Conservation (phyloP, 2,329 filamentous ascomycete genomes). For the Neoarthrinium moseri region DNA sequence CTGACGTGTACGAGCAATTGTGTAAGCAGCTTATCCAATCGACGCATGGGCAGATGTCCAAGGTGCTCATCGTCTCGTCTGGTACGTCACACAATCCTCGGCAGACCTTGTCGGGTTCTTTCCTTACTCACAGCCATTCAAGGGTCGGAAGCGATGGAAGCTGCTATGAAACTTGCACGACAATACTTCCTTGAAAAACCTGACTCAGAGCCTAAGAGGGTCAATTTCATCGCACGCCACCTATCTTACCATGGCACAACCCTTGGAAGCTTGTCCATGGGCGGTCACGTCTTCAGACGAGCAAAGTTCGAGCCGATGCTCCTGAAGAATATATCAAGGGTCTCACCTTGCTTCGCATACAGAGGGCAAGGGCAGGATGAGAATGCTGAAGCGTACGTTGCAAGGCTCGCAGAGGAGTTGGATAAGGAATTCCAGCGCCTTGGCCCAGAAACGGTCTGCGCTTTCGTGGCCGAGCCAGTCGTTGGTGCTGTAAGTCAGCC, state of each 20-base stretch:
- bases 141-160: conserved; percentile 65
- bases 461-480: conserved; percentile 72
- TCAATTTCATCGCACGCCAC: conserved; percentile 63
- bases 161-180: conserved; percentile 58
- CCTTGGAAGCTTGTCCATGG: conserved; percentile 62
- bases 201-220: conserved; percentile 52
- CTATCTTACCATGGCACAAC: conserved; percentile 74
- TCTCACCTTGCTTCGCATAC: conserved; percentile 68
- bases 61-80: conserved; percentile 33
- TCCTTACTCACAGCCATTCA: conserved; percentile 1
- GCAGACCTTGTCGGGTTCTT: background rate
- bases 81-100: conserved; percentile 21
- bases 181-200: conserved; percentile 59
- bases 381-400: conserved; percentile 57
- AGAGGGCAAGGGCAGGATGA: conserved; percentile 52
- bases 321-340: conserved; percentile 52
- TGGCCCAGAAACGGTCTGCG: conserved; percentile 65
- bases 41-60: conserved; percentile 31
- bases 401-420: conserved; percentile 60
- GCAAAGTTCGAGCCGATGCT: conserved; percentile 63
- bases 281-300: conserved; percentile 61
- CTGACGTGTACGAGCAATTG: conserved; percentile 36
- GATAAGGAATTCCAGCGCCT: conserved; percentile 64
- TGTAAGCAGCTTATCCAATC: conserved; percentile 26
- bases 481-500: conserved; percentile 61